Evolutionary conservation across 805 yeast species (phyloP).

Genomic region (Isabelozyma heimii): DNA sequence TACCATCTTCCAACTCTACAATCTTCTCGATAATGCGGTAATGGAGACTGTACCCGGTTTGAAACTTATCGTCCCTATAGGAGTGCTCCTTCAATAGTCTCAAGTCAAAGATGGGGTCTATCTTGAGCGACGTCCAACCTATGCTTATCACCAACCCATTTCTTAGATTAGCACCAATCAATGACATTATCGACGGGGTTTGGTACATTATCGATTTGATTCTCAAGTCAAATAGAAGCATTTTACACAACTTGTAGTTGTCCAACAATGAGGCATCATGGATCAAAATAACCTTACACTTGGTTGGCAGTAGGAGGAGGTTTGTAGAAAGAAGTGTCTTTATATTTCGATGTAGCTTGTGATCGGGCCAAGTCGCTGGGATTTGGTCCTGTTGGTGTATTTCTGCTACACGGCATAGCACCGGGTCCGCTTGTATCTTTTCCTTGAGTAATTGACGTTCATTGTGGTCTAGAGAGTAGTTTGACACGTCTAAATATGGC

Average conservation of each 20-base stretch:
- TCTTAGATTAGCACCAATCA: conserved; percentile 16
- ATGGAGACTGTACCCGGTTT: conserved; percentile 16
- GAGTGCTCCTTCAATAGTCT: conserved; percentile 10
- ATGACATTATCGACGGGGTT: conserved; percentile 15
- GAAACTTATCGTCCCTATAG: not conserved
- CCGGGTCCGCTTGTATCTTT: not conserved
- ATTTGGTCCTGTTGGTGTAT: not conserved
- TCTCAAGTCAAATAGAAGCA: conserved; percentile 19
- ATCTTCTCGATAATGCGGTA: conserved; percentile 12
- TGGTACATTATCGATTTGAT: conserved; percentile 21
- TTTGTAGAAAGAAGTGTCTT: not conserved
- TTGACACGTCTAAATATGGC: not conserved
- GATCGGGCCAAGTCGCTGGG: not conserved
- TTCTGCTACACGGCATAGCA: not conserved
- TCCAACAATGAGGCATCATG: conserved; percentile 12
- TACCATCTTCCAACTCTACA: conserved; percentile 7
- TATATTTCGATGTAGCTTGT: not conserved
- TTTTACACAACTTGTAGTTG: conserved; percentile 13
- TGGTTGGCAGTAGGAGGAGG: conserved; percentile 15
- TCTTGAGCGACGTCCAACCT: conserved; percentile 21
- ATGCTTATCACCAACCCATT: conserved; percentile 28
- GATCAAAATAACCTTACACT: conserved; percentile 19
- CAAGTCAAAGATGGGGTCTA: conserved; percentile 22
- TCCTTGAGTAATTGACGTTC: not conserved
- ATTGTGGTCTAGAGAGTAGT: not conserved